A percentile compares a stretch with the other conserved stretches of the same genome.
Evolutionary conservation across 2,329 filamentous ascomycete genomes (phyloP).

Genomic region (Boeremia exigua): DNA sequence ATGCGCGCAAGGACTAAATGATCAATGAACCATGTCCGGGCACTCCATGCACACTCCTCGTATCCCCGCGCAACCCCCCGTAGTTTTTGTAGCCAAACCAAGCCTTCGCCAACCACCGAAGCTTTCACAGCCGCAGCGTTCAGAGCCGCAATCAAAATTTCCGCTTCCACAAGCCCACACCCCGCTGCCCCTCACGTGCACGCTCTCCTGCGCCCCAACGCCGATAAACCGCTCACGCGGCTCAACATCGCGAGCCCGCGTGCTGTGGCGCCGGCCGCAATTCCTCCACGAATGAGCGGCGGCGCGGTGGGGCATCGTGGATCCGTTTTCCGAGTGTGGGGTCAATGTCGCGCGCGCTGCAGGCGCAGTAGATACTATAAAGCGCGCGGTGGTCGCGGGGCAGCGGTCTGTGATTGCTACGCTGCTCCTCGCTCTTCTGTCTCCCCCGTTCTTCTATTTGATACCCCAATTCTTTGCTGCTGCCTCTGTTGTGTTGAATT

Average conservation of each 20-base stretch:
- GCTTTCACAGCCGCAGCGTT: slow-evolving; percentile 16
- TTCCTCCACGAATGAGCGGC: slow-evolving; percentile 30
- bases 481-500: neutral
- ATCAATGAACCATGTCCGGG: neutral
- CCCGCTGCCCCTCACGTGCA: neutral
- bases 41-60: neutral
- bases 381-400: neutral
- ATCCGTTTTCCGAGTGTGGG: slow-evolving; percentile 4
- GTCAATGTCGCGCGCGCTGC: neutral
- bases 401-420: neutral
- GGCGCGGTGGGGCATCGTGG: slow-evolving; percentile 5
- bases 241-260: slow-evolving; percentile 8
- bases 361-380: too few species aligned
- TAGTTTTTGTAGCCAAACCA: neutral
- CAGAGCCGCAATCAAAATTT: neutral
- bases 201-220: neutral
- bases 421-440: neutral
- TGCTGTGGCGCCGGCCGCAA: slow-evolving; percentile 10
- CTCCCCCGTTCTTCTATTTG: neutral
- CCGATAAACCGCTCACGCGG: slow-evolving; percentile 17
- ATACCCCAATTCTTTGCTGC: neutral
- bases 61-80: neutral
- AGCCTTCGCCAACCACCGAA: slow-evolving; percentile 13
- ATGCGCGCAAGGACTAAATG: too few species aligned
- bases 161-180: neutral